Evolutionary conservation across 2,329 filamentous ascomycete genomes (phyloP).

Genomic region (Aspergillus udagawae): DNA sequence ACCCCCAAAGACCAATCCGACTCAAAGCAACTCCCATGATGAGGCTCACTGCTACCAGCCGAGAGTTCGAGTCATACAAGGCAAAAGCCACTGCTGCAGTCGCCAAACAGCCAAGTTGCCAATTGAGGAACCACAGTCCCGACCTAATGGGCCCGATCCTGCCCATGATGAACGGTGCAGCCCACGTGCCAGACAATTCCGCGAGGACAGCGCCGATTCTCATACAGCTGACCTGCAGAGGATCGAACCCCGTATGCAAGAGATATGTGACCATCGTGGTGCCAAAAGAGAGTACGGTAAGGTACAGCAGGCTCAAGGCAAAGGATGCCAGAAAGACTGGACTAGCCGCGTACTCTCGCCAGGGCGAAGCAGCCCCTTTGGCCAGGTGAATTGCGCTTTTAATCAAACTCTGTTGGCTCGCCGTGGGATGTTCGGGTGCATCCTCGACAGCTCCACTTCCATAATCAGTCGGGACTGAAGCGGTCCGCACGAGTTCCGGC

Average conservation of each 20-base stretch:
- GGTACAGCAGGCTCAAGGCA: conserved; percentile 49
- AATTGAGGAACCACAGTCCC: conserved; percentile 67
- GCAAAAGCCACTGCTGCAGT: conserved; percentile 45
- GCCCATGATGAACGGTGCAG: conserved; percentile 49
- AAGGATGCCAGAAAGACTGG: conserved; percentile 45
- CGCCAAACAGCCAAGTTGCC: conserved; percentile 58
- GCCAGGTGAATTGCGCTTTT: conserved; percentile 1
- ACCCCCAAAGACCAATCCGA: conserved; percentile 59
- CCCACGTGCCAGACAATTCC: conserved; percentile 53
- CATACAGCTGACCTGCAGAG: conserved; percentile 46
- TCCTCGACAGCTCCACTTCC: not conserved
- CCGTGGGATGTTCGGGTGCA: conserved; percentile 17
- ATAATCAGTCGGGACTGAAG: not conserved
- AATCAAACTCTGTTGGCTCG: conserved; percentile 28
- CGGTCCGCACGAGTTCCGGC: conserved; percentile 13
- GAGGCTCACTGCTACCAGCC: conserved; percentile 46
- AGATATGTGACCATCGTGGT: conserved; percentile 56
- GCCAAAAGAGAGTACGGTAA: conserved; percentile 54
- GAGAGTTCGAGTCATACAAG: conserved; percentile 21
- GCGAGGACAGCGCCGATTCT: conserved; percentile 47
- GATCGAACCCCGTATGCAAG: conserved; percentile 47
- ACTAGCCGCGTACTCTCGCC: conserved; percentile 25
- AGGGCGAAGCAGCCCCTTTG: conserved; percentile 13
- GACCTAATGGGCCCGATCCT: conserved; percentile 57
- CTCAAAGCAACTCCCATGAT: conserved; percentile 53